Evolutionary conservation across 2,329 filamentous ascomycete species (phyloP), one percentile per base, ranked within the genome.

Genomic region (Ilyonectria mors-panacis): DNA sequence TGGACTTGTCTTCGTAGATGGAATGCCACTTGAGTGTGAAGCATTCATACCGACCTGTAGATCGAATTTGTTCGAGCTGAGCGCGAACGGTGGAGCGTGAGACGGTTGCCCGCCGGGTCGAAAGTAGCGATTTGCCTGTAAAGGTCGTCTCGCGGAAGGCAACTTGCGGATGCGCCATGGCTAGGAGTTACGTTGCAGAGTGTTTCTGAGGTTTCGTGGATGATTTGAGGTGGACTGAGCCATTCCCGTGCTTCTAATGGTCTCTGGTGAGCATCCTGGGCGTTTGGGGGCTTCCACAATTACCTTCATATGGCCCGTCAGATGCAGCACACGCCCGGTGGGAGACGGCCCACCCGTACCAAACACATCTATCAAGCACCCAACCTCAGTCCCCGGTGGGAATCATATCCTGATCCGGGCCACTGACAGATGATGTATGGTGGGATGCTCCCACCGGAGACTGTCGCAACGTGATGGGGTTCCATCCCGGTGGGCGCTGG

Each of bases 11-110:
- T 15, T 81, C 81, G 73, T 90, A 90, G 2, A 81, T 80, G 0
- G 84, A 80, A 69, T 90, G 85, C 86, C 87, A 89, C 76, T 85
- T 67, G 19, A 91, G 77, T 70, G 86, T 85, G 78, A 91, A 91
- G 50, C 86, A 87, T 70, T 88, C 84, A 68, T 88, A 89, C 28
- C 86, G 83, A 1, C 88, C 88, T 2, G 87, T 89, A 13, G 81
- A 79, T 66, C 85, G 85, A 9, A 90, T 78, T 55, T 87, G 82
- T 21, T 84, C 75, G 21, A 90, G 82, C 75, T 90, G 88, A 37
- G 86, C 84, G 9, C 81, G 78, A 3, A 87, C 73, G 1, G 87
- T 88, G 44, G 71, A 70, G 26, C 70, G 70, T 13, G 75, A 76
- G 47, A 82, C 72, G 13, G 78, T 81, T 35, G 74, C 65, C 35